phyloP scores from a whole-genome alignment of 371 early-diverging fungal genomes.

The Lichtheimia corymbifera region DNA sequence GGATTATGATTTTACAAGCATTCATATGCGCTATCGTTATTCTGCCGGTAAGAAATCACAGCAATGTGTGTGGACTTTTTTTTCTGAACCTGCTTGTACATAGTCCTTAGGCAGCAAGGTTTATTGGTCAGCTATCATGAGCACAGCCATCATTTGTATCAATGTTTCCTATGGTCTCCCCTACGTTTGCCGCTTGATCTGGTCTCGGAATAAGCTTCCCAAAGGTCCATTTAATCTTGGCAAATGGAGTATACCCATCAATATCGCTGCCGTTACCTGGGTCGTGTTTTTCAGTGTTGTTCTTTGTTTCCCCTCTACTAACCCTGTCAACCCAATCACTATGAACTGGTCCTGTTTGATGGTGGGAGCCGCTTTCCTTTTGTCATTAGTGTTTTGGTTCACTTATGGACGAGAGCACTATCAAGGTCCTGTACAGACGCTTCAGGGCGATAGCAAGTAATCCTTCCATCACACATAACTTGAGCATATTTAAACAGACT shows the following conservation, averaged over 20 bases:
- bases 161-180: conserved; percentile 26
- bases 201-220: conserved; percentile 9
- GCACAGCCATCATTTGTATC: conserved; percentile 19
- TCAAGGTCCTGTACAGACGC: conserved; percentile 31
- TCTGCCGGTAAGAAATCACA: conserved; percentile 17
- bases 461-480: not conserved
- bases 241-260: conserved; percentile 19
- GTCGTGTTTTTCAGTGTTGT: conserved; percentile 25
- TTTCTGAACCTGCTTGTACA: not conserved
- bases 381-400: conserved; percentile 20
- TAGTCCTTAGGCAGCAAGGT: conserved; percentile 24
- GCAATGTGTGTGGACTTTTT: too few relatives aligned
- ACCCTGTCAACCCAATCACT: conserved; percentile 12
- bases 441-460: not conserved
- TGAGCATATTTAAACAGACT: not conserved
- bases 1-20: conserved; percentile 14
- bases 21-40: conserved; percentile 20
- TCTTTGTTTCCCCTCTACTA: conserved; percentile 19
- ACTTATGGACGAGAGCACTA: conserved; percentile 19
- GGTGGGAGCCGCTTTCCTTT: conserved; percentile 19
- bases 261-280: conserved; percentile 22
- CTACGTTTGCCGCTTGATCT: conserved; percentile 25
- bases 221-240: conserved; percentile 26
- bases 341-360: conserved; percentile 27
- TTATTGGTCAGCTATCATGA: conserved; percentile 27